A percentile compares a stretch with the other conserved stretches of the same genome.
phyloP scores from a whole-genome alignment of 441 rosid genomes.

The Euphorbia celastroides region DNA sequence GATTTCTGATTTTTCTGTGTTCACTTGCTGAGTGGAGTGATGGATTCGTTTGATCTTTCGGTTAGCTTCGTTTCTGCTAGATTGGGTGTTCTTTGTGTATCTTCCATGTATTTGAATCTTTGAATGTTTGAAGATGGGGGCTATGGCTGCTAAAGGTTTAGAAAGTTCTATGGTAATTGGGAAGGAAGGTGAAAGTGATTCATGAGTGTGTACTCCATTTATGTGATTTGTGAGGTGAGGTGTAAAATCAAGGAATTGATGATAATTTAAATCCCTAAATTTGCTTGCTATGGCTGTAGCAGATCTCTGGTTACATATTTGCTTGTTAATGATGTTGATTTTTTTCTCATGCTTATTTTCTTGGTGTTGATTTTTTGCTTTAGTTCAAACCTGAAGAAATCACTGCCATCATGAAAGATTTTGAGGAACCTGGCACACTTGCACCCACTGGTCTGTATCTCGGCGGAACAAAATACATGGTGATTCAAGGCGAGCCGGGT shows the following conservation, averaged over 20 bases:
- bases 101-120: neutral
- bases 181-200: neutral
- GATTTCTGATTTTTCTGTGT: neutral
- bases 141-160: neutral
- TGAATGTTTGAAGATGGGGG: neutral
- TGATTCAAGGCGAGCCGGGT: conserved; percentile 73
- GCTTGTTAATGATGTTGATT: neutral
- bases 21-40: neutral
- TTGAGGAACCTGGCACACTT: conserved; percentile 56
- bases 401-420: conserved; percentile 48
- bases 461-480: conserved; percentile 73
- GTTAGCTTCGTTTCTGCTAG: neutral
- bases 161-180: too few species aligned
- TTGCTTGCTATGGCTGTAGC: neutral
- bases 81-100: too few species aligned
- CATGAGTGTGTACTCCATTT: too few species aligned
- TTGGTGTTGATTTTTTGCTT: conserved; percentile 4
- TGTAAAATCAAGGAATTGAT: neutral
- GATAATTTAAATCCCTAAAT: neutral
- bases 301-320: neutral
- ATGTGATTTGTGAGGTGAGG: neutral
- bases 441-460: conserved; percentile 69
- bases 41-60: too few species aligned
- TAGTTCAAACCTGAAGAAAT: conserved; percentile 65
- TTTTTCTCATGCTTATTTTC: neutral